Evolutionary conservation across 2,329 filamentous ascomycete species (phyloP).

Genomic region (Trichoderma sp.): DNA sequence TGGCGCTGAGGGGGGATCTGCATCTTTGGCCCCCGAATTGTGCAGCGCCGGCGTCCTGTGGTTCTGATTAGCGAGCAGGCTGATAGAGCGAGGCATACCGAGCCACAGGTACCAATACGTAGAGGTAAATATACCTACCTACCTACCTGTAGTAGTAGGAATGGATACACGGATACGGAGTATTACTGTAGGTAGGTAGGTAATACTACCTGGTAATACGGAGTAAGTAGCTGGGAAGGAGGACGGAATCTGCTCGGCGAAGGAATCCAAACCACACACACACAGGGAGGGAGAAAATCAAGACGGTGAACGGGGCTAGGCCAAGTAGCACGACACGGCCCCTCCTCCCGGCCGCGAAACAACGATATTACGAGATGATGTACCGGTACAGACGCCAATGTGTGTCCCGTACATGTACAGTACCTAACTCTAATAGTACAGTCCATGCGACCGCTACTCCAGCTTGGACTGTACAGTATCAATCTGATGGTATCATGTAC

Average conservation of each 20-base stretch:
- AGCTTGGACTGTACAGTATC: no score
- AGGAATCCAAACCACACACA: neutral
- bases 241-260: neutral
- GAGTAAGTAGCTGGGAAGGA: no score
- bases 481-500: neutral
- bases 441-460: no score
- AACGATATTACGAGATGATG: neutral
- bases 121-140: neutral
- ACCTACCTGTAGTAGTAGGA: no score
- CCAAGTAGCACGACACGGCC: neutral
- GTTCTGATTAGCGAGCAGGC: constrained; percentile 1
- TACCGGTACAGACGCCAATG: neutral
- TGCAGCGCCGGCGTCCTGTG: neutral
- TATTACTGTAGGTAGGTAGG: no score
- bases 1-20: neutral
- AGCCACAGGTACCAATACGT: neutral
- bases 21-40: neutral
- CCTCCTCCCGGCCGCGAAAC: neutral
- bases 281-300: neutral
- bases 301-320: neutral
- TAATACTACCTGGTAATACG: no score
- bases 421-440: no score
- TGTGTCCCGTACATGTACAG: neutral
- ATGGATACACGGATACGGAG: neutral
- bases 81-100: neutral